Evolutionary conservation across 805 yeast genomes (phyloP).

Genomic region (Pichia scutulata): DNA sequence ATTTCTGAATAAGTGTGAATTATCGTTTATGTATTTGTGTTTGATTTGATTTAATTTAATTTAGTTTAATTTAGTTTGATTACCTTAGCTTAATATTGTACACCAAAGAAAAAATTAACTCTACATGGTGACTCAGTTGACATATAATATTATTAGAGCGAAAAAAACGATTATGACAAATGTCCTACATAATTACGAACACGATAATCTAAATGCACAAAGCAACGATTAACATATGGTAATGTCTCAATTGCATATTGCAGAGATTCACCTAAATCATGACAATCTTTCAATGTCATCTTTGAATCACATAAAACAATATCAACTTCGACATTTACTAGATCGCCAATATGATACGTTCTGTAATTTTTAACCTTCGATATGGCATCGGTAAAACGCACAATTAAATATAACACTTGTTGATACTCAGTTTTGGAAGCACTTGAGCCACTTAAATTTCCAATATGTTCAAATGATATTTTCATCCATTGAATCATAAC

Average conservation of each 20-base stretch:
- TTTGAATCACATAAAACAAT: slow-evolving; percentile 44
- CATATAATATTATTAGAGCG: too few relatives aligned
- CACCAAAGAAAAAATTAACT: not conserved
- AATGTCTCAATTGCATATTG: slow-evolving; percentile 75
- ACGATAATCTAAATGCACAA: slow-evolving; percentile 66
- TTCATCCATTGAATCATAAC: slow-evolving; percentile 56
- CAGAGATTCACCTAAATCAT: slow-evolving; percentile 73
- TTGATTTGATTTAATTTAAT: not conserved
- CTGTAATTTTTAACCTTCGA: slow-evolving; percentile 55
- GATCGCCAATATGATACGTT: slow-evolving; percentile 75
- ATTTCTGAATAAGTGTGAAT: slow-evolving; percentile 13
- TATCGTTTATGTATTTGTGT: not conserved
- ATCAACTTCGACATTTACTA: slow-evolving; percentile 70
- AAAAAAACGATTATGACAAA: slow-evolving; percentile 7
- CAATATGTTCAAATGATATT: slow-evolving; percentile 64
- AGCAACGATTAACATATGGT: slow-evolving; percentile 73
- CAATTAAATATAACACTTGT: slow-evolving; percentile 58
- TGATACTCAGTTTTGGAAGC: slow-evolving; percentile 58
- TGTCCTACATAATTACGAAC: slow-evolving; percentile 35
- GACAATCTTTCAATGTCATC: slow-evolving; percentile 55
- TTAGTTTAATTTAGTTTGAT: not conserved
- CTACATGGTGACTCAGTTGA: too few relatives aligned
- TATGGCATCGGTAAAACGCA: slow-evolving; percentile 62
- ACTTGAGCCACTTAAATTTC: slow-evolving; percentile 66
- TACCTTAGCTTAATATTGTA: not conserved